phyloP scores from a whole-genome alignment of 352 stramenopile genomes.

The Globisporangium megalacanthum region DNA sequence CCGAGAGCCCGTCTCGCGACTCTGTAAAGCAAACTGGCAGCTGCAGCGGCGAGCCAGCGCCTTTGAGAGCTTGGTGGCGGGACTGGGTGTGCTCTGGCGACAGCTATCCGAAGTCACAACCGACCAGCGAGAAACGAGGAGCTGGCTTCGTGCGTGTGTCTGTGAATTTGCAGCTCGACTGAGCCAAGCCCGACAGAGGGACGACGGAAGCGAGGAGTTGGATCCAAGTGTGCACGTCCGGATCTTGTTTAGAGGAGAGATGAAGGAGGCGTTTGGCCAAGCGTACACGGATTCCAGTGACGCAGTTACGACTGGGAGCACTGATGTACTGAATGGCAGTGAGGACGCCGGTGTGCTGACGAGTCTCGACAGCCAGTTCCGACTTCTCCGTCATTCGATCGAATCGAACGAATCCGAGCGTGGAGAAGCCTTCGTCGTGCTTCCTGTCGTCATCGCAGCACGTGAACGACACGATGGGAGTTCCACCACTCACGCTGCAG shows the following conservation, averaged over 20 bases:
- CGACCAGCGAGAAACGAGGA: background rate
- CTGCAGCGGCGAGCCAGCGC: background rate
- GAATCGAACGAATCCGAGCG: slow-evolving; percentile 1
- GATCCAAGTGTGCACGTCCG: slow-evolving; percentile 3
- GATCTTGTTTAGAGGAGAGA: slow-evolving; percentile 13
- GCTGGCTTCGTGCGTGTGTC: background rate
- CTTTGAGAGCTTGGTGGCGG: background rate
- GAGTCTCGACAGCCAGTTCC: slow-evolving; percentile 5
- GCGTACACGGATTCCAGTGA: background rate
- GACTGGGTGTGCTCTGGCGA: slow-evolving; percentile 4
- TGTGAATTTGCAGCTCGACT: slow-evolving; percentile 1
- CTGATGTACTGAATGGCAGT: background rate
- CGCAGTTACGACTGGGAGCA: background rate
- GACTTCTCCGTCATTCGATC: slow-evolving; percentile 12
- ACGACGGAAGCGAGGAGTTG: background rate
- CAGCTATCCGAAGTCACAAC: background rate
- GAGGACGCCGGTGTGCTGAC: background rate
- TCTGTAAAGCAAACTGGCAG: slow-evolving; percentile 5
- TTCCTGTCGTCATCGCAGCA: background rate
- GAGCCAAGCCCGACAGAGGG: too few relatives aligned
- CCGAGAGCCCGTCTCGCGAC: slow-evolving; percentile 2
- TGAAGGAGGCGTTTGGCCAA: slow-evolving; percentile 2
- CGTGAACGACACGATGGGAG: background rate
- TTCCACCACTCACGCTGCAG: too few relatives aligned
- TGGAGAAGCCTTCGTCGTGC: background rate